Evolutionary conservation across 2,329 filamentous ascomycete genomes (phyloP).

Genomic region (Colletotrichum nymphaeae): DNA sequence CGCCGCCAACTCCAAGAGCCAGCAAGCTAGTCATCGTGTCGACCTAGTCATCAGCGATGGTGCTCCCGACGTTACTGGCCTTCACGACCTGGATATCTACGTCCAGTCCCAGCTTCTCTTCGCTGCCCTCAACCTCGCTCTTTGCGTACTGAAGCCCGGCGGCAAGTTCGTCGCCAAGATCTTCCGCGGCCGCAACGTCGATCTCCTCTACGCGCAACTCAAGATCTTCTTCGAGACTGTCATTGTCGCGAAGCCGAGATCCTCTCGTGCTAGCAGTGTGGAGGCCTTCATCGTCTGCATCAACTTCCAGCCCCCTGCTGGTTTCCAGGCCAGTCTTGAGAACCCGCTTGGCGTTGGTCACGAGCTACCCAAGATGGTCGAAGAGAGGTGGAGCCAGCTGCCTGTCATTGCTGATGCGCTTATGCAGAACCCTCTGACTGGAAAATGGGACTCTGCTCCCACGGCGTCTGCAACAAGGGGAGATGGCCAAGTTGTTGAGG

Average conservation of each 20-base stretch:
- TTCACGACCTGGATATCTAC: conserved; percentile 98
- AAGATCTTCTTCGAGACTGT: conserved; percentile 91
- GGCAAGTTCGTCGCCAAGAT: conserved; percentile 99
- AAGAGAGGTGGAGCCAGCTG: conserved; percentile 51
- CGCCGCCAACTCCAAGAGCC: conserved; percentile 49
- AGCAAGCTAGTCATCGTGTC: conserved; percentile 78
- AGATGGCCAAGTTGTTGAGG: conserved; percentile 32
- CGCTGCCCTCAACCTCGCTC: conserved; percentile 90
- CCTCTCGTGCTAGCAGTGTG: conserved; percentile 94
- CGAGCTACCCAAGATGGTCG: conserved; percentile 62
- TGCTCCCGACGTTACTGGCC: conserved; percentile 93
- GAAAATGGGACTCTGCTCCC: conserved; percentile 52
- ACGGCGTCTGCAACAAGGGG: conserved; percentile 2
- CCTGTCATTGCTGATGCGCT: conserved; percentile 54
- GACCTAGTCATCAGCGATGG: conserved; percentile 96
- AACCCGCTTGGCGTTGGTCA: conserved; percentile 77
- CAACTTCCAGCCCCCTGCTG: conserved; percentile 83
- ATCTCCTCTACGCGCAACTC: conserved; percentile 92
- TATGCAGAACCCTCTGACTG: conserved; percentile 58
- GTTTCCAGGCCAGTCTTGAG: conserved; percentile 81
- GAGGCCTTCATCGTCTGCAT: conserved; percentile 97
- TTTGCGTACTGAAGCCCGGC: conserved; percentile 91
- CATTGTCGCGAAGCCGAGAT: conserved; percentile 91
- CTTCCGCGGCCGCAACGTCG: conserved; percentile 94
- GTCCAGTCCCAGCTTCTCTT: conserved; percentile 96